Evolutionary conservation across 257 asterid genomes (phyloP).

Genomic region (Ophiorrhiza pumila): DNA sequence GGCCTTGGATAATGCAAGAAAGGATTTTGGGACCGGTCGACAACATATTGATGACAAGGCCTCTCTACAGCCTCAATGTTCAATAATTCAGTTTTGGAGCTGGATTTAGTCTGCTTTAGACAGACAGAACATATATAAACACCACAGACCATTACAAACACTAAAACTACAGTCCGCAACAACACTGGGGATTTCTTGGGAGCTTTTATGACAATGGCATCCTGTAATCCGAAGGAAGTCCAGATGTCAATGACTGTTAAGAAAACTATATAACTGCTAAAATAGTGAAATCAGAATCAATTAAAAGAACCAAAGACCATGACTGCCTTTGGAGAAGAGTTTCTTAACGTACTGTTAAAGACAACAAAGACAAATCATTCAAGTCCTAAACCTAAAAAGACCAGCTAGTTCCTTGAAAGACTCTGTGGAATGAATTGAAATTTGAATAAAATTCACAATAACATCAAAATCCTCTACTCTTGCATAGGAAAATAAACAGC

Average conservation of each 20-base stretch:
- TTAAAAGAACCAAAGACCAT: neutral
- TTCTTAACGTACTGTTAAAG: neutral
- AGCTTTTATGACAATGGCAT: constrained; percentile 51
- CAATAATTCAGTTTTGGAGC: constrained; percentile 27
- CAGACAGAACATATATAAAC: constrained; percentile 71
- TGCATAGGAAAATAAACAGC: neutral
- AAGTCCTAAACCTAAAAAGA: neutral
- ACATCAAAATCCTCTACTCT: neutral
- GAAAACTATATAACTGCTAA: neutral
- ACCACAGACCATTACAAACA: constrained; percentile 65
- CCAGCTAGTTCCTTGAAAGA: neutral
- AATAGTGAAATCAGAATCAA: neutral
- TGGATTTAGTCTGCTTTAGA: constrained; percentile 52
- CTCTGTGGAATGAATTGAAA: neutral
- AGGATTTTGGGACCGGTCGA: constrained; percentile 56
- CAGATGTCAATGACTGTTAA: constrained; percentile 16
- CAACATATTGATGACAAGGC: constrained; percentile 30
- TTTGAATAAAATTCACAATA: neutral
- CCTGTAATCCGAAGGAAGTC: constrained; percentile 41
- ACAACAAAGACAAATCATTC: neutral
- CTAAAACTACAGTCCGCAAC: constrained; percentile 59
- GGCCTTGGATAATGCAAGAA: constrained; percentile 79
- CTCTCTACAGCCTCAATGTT: constrained; percentile 32
- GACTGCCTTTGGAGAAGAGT: neutral
- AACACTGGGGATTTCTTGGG: constrained; percentile 71